Conservation (phyloP, 768 basidiomycete species). For the Daedaleopsis nitida region DNA sequence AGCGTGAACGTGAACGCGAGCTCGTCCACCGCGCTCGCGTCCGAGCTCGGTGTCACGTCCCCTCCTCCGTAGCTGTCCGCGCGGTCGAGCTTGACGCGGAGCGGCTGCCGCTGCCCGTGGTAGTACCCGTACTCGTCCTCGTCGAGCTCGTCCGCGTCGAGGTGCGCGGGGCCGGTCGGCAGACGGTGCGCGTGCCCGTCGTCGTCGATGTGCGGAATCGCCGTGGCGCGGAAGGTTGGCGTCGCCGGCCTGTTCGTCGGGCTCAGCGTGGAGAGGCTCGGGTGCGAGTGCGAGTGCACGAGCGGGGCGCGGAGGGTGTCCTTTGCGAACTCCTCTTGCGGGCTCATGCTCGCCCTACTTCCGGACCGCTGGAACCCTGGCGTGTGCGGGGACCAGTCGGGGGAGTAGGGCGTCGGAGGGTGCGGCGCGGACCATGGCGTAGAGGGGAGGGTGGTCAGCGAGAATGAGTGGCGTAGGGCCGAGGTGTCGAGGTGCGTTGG, state of each 20-base stretch:
- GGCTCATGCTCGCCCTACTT: constrained; percentile 22
- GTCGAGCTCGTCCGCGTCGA: constrained; percentile 23
- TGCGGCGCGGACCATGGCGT: neutral
- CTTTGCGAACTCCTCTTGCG: constrained; percentile 8
- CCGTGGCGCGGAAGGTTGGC: constrained; percentile 20
- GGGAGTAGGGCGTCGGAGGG: constrained; percentile 16
- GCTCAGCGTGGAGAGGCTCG: neutral
- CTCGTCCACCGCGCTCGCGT: constrained; percentile 25
- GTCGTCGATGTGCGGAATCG: neutral
- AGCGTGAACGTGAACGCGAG: constrained; percentile 61
- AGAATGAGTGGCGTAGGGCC: constrained; percentile 12
- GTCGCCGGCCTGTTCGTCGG: constrained; percentile 8
- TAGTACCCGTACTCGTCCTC: constrained; percentile 10
- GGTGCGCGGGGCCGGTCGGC: neutral
- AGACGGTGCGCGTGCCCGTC: neutral
- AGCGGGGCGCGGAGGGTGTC: constrained; percentile 9
- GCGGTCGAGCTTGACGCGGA: constrained; percentile 10
- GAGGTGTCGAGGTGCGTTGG: constrained; percentile 5
- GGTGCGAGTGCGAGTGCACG: neutral
- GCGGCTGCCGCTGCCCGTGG: constrained; percentile 17
- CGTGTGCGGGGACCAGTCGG: constrained; percentile 18
- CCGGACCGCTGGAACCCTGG: constrained; percentile 11
- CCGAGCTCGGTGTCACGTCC: neutral
- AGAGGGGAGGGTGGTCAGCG: constrained; percentile 21
- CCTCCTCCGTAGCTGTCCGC: neutral